Base-by-base conservation (phyloP, 352 stramenopile genomes). In the Phytophthora litchii region DNA sequence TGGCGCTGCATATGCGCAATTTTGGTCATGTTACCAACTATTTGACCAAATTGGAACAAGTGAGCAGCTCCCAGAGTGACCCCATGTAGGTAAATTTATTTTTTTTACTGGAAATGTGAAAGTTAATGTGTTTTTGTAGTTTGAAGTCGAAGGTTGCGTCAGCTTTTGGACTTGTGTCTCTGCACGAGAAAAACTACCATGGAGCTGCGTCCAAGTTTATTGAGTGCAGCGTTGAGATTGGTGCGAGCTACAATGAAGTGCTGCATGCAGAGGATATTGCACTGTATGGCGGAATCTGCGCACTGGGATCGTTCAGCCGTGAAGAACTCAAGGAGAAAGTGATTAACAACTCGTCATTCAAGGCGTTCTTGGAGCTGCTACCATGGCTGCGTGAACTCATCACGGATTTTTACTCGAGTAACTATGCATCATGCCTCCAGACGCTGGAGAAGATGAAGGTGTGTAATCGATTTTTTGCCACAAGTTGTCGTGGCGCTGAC, bases 261-360 rank as follows among this genome's bases (percentile, higher is more conserved):
- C 48, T 96, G 11, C 86, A 95, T 32, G 78, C 83, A 0, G 81
- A 96, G 31, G 90, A 97, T 43, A 93, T 96, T 58, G 89, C 88
- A 4, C 53, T 96, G 1, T 94, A 95, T 55, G 89, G 88, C 3
- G 88, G 87, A 32, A 88, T 96, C 37, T 95, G 84, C 20, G 87
- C 88, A 0, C 62, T 97, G 21, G 88, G 88, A 27, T 91, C 84
- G 8, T 95, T 97, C 64, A 77, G 76, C 31, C 86, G 90, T 21
- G 70, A 89, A 47, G 81, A 96, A 35, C 56, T 97, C 25, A 87
- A 81, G 31, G 78, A 92, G 49, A 82, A 88, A 61, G 86, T 96
- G 44, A 91, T 96, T 64, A 88, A 96, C 60, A 93, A 93, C 42
- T 70, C 80, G 46, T 90, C 76, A 47, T 96, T 96, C 70, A 95